These are phyloP conservation scores for Rhizopus sp. DNA, from an alignment of 371 early-diverging fungal species.

Conservation along the genomic window DNA sequence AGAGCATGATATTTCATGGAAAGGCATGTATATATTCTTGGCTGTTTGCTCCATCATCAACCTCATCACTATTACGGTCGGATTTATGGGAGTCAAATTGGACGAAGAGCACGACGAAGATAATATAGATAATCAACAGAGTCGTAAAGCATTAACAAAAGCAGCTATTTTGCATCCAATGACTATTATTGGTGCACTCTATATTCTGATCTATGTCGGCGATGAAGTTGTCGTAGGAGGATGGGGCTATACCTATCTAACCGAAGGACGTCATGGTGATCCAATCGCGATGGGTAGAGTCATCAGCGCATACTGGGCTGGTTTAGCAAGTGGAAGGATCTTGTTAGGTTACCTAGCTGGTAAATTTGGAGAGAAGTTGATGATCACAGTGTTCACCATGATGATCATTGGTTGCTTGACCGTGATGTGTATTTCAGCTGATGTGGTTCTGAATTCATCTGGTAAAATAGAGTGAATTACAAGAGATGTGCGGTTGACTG, in stretches of 20 bases:
- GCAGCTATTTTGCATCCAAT: slow-evolving; percentile 26
- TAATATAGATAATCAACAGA: not conserved
- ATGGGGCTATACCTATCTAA: slow-evolving; percentile 38
- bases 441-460: slow-evolving; percentile 22
- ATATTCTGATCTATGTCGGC: slow-evolving; percentile 39
- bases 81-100: slow-evolving; percentile 20
- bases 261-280: slow-evolving; percentile 33
- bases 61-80: slow-evolving; percentile 20
- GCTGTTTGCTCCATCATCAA: slow-evolving; percentile 16
- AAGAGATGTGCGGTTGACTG: not conserved
- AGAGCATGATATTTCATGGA: slow-evolving; percentile 25
- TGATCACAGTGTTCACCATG: slow-evolving; percentile 30
- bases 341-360: slow-evolving; percentile 32
- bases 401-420: slow-evolving; percentile 17
- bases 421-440: slow-evolving; percentile 13
- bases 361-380: slow-evolving; percentile 35
- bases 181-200: slow-evolving; percentile 31
- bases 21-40: slow-evolving; percentile 31
- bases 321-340: slow-evolving; percentile 33
- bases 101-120: slow-evolving; percentile 13
- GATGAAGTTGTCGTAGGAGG: slow-evolving; percentile 40
- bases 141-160: slow-evolving; percentile 17
- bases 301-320: slow-evolving; percentile 38
- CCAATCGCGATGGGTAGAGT: slow-evolving; percentile 22
- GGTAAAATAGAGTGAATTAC: slow-evolving; percentile 10